These are phyloP conservation scores for Hibiscus mutabilis DNA, from an alignment of 345 rosid species.

Conservation along the genomic window DNA sequence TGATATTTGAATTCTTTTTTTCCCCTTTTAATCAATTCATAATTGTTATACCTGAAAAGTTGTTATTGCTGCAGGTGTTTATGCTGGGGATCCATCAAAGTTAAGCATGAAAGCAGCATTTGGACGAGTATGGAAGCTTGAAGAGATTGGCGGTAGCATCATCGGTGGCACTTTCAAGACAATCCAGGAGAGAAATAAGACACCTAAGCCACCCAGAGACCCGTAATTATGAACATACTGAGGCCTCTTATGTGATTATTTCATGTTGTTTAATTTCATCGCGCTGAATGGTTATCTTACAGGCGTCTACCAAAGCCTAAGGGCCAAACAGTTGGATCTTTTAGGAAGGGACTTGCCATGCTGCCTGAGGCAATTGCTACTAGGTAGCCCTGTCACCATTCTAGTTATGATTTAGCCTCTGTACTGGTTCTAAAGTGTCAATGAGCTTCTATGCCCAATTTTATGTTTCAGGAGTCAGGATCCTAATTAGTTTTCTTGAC, in stretches of 20 bases:
- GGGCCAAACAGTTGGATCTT: slow-evolving; percentile 96
- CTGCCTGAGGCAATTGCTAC: slow-evolving; percentile 78
- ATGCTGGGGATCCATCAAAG: slow-evolving; percentile 92
- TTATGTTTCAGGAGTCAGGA: slow-evolving; percentile 15
- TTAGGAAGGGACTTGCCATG: slow-evolving; percentile 81
- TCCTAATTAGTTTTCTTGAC: slow-evolving; percentile 11
- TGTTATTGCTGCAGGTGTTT: slow-evolving; percentile 53
- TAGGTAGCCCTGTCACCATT: slow-evolving; percentile 38
- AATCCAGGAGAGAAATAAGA: slow-evolving; percentile 65
- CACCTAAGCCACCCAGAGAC: slow-evolving; percentile 62
- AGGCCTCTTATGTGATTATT: slow-evolving; percentile 9
- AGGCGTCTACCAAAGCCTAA: slow-evolving; percentile 84
- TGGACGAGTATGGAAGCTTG: slow-evolving; percentile 94
- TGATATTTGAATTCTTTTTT: not conserved
- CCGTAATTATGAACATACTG: slow-evolving; percentile 42
- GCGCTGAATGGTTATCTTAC: slow-evolving; percentile 16
- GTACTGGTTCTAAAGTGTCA: not conserved
- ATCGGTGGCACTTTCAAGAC: slow-evolving; percentile 78
- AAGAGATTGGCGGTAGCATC: slow-evolving; percentile 80
- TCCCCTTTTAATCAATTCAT: not conserved
- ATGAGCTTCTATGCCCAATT: not conserved
- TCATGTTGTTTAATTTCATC: not conserved
- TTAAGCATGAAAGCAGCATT: slow-evolving; percentile 94
- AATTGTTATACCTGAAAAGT: not conserved
- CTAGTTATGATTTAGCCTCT: not conserved